phyloP scores from a whole-genome alignment of 2,329 filamentous ascomycete genomes.

The Fusarium nygamai region DNA sequence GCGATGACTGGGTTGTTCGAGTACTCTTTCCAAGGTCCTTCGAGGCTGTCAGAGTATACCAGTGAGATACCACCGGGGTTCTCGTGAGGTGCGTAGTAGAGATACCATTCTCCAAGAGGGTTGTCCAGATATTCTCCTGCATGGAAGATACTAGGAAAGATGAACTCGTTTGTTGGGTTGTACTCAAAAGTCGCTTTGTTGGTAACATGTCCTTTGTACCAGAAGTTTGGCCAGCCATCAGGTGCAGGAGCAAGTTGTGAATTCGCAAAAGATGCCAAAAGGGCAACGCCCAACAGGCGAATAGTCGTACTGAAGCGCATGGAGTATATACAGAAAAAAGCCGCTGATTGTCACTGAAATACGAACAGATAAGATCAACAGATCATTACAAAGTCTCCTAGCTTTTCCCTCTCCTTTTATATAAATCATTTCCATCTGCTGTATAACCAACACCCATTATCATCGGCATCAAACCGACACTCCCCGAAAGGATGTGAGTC shows the following conservation, averaged over 20 bases:
- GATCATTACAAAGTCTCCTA: fast-evolving
- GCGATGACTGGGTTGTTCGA: conserved; percentile 1
- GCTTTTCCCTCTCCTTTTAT: not conserved
- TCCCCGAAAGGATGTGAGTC: conserved; percentile 21
- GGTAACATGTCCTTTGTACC: conserved; percentile 35
- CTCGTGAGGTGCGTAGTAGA: conserved; percentile 44
- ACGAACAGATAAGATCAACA: not conserved
- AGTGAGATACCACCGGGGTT: conserved; percentile 40
- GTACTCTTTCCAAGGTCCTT: conserved; percentile 26
- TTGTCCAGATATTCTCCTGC: conserved; percentile 30
- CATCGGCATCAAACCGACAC: conserved; percentile 21
- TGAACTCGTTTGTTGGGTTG: conserved; percentile 42
- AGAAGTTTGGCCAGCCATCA: conserved; percentile 35
- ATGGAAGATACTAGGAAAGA: conserved; percentile 42
- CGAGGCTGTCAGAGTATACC: conserved; percentile 31
- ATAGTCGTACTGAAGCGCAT: not conserved
- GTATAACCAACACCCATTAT: not conserved
- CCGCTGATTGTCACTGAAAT: too few relatives aligned
- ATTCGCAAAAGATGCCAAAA: not conserved
- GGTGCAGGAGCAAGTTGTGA: conserved; percentile 19
- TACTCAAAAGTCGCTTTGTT: conserved; percentile 33
- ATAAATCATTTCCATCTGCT: not conserved
- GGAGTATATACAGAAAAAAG: not conserved
- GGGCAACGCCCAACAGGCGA: not conserved
- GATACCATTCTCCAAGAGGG: conserved; percentile 39